Evolutionary conservation across 1,284 basidiomycete genomes (phyloP).

Genomic region (Xerocomus minutiporus): DNA sequence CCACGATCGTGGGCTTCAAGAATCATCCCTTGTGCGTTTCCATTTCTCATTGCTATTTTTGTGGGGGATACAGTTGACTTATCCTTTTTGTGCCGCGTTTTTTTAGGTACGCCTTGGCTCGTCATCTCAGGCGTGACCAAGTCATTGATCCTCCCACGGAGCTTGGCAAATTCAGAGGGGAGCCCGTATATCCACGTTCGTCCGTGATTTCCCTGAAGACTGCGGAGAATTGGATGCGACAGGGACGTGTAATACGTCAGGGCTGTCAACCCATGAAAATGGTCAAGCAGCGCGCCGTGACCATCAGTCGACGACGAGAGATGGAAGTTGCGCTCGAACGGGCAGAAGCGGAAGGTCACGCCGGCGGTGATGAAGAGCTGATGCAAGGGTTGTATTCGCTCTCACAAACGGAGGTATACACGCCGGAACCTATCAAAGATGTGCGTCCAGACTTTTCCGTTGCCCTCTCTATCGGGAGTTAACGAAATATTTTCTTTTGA

Average conservation of each 20-base stretch:
- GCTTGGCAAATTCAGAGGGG: conserved; percentile 89
- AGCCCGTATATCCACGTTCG: conserved; percentile 86
- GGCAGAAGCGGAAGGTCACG: conserved; percentile 36
- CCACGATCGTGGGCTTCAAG: conserved; percentile 88
- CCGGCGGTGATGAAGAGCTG: conserved; percentile 49
- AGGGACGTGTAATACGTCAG: conserved; percentile 70
- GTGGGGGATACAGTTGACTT: conserved; percentile 6
- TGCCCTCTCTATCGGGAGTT: conserved; percentile 8
- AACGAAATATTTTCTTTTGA: conserved; percentile 9
- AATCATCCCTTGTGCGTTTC: conserved; percentile 77
- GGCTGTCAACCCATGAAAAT: conserved; percentile 86
- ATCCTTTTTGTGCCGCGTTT: neutral
- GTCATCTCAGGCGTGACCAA: conserved; percentile 87
- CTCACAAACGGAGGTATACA: conserved; percentile 82
- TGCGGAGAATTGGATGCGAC: conserved; percentile 93
- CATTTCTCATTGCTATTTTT: conserved; percentile 8
- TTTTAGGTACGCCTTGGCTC: conserved; percentile 78
- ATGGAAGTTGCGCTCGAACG: conserved; percentile 66
- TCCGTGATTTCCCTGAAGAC: conserved; percentile 84
- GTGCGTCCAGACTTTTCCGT: conserved; percentile 50
- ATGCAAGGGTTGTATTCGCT: conserved; percentile 87
- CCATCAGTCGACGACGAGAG: conserved; percentile 77
- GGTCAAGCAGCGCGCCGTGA: conserved; percentile 84
- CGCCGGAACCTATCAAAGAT: conserved; percentile 76
- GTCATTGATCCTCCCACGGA: conserved; percentile 82